Percentiles rank a stretch among this genome's conserved stretches.
Evolutionary conservation across 768 basidiomycete species (phyloP).

Genomic region (Boletus reticuloceps): DNA sequence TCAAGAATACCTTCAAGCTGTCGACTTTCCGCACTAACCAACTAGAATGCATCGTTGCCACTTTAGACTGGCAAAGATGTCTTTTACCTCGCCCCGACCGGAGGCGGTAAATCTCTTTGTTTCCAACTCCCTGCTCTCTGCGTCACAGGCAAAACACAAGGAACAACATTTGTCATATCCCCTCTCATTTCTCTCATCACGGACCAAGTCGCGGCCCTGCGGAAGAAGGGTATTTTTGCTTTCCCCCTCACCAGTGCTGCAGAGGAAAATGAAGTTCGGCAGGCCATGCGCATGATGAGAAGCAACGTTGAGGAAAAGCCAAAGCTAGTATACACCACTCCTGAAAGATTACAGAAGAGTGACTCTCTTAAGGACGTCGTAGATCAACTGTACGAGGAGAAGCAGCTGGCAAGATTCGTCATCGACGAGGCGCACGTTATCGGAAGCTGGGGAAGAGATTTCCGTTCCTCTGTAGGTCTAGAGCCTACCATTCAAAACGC

Average conservation of each 20-base stretch:
- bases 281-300: conserved; percentile 43
- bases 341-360: conserved; percentile 79
- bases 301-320: conserved; percentile 44
- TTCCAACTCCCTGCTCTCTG: conserved; percentile 92
- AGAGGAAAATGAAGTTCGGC: conserved; percentile 36
- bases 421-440: conserved; percentile 98
- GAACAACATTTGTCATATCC: conserved; percentile 87
- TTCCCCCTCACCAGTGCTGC: conserved; percentile 65
- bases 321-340: conserved; percentile 82
- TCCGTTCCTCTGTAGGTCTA: conserved; percentile 70
- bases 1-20: conserved; percentile 54
- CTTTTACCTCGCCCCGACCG: conserved; percentile 96
- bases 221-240: conserved; percentile 63
- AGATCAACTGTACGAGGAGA: conserved; percentile 49
- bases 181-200: conserved; percentile 87
- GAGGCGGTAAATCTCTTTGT: conserved; percentile 87
- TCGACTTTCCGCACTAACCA: conserved; percentile 77
- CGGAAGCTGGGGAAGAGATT: conserved; percentile 91
- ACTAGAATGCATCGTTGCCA: conserved; percentile 78
- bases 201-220: conserved; percentile 78
- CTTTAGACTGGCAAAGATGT: conserved; percentile 80
- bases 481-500: neutral
- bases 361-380: conserved; percentile 54
- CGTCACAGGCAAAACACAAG: conserved; percentile 61
- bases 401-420: conserved; percentile 81